Conservation (phyloP, 2,329 filamentous ascomycete genomes). For the Diaporthe batatas region DNA sequence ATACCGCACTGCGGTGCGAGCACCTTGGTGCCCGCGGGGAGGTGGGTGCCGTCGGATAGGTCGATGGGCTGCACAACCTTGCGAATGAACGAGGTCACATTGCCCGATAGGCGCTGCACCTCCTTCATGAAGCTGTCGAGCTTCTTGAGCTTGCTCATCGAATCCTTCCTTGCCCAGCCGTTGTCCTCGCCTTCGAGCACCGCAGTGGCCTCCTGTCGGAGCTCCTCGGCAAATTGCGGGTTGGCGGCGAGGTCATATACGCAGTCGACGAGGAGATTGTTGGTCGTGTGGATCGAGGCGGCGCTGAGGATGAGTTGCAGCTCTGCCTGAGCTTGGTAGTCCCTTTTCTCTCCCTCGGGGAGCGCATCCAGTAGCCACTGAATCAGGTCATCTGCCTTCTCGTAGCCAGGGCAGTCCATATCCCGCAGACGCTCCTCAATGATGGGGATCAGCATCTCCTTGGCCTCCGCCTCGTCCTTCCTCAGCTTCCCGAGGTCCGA, state of each 20-base stretch:
- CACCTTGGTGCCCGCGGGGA: slow-evolving; percentile 59
- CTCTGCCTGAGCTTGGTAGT: slow-evolving; percentile 56
- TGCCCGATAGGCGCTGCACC: slow-evolving; percentile 55
- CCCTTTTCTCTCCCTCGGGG: slow-evolving; percentile 54
- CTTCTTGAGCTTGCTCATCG: slow-evolving; percentile 59
- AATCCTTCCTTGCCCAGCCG: slow-evolving; percentile 58
- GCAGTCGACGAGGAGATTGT: slow-evolving; percentile 60
- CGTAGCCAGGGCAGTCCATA: slow-evolving; percentile 53
- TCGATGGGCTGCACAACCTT: slow-evolving; percentile 61
- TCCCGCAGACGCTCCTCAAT: slow-evolving; percentile 61
- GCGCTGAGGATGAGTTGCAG: slow-evolving; percentile 60
- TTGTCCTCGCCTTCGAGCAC: slow-evolving; percentile 56
- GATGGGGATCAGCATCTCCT: slow-evolving; percentile 59
- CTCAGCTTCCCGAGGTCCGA: slow-evolving; percentile 61
- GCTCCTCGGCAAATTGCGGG: slow-evolving; percentile 60
- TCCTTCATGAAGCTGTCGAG: slow-evolving; percentile 65
- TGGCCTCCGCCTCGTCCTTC: slow-evolving; percentile 57
- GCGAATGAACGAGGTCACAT: slow-evolving; percentile 60
- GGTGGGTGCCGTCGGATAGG: slow-evolving; percentile 59
- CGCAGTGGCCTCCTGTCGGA: slow-evolving; percentile 62
- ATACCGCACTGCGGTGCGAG: slow-evolving; percentile 58
- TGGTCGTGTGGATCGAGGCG: slow-evolving; percentile 61
- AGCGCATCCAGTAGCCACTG: slow-evolving; percentile 60
- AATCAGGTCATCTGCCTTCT: slow-evolving; percentile 58
- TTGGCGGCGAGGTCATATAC: slow-evolving; percentile 64